Evolutionary conservation across 306 rosid species (phyloP).

Genomic region (Castanea crenata): DNA sequence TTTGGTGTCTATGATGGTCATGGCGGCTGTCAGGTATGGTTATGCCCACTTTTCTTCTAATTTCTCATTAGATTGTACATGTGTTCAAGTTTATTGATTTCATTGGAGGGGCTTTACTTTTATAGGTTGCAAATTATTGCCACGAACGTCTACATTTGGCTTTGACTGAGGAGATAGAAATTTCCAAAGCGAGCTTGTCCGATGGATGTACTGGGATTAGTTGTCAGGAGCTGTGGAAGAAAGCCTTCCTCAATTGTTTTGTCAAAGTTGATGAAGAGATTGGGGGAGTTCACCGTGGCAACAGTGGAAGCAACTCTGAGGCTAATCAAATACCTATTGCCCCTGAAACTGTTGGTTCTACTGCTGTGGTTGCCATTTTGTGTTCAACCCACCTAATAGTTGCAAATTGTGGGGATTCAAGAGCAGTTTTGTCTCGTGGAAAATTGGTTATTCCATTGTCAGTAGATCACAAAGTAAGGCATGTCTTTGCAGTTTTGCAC

Average conservation of each 20-base stretch:
- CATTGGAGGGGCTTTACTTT: conserved; percentile 10
- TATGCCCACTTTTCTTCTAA: not conserved
- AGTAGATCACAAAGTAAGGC: conserved; percentile 74
- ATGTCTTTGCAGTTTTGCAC: conserved; percentile 5
- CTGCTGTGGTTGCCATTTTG: conserved; percentile 73
- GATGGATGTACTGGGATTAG: conserved; percentile 22
- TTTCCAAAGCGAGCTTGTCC: conserved; percentile 23
- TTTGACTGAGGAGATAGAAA: conserved; percentile 62
- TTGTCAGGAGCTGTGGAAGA: conserved; percentile 62
- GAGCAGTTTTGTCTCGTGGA: conserved; percentile 78
- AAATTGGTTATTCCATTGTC: conserved; percentile 67
- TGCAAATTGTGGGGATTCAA: conserved; percentile 83
- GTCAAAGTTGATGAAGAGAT: conserved; percentile 67
- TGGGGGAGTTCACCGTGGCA: conserved; percentile 36
- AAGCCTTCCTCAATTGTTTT: conserved; percentile 59
- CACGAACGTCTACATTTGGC: conserved; percentile 60
- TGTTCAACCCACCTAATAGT: conserved; percentile 57
- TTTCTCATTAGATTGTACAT: conserved; percentile 5
- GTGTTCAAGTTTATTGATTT: conserved; percentile 16
- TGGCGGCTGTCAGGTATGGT: conserved; percentile 71
- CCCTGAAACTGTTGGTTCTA: conserved; percentile 81
- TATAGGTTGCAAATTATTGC: conserved; percentile 80
- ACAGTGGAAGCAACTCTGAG: conserved; percentile 28
- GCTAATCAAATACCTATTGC: conserved; percentile 40
- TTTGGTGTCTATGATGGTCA: conserved; percentile 87